phyloP scores from a whole-genome alignment of 1,139 yeast species.

The Suhomyces choctaworum region DNA sequence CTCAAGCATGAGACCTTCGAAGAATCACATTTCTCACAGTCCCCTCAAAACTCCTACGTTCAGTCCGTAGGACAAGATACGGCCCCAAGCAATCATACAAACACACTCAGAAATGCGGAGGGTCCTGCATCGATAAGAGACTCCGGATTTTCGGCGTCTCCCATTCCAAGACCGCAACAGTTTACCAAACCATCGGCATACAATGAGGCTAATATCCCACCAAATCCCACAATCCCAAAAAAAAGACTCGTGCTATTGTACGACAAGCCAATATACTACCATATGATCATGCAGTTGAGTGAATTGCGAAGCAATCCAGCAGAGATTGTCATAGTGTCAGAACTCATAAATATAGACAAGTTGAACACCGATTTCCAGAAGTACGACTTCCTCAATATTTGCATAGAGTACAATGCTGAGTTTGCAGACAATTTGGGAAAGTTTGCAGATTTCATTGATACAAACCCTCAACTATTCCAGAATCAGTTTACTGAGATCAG shows the following conservation, averaged over 20 bases:
- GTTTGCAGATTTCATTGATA: slow-evolving; percentile 25
- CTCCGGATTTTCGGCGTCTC: too few relatives aligned
- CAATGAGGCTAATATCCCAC: not conserved
- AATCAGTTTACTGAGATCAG: slow-evolving; percentile 26
- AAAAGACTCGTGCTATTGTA: slow-evolving; percentile 32
- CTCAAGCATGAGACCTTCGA: too few relatives aligned
- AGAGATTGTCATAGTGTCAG: slow-evolving; percentile 25
- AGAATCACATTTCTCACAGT: too few relatives aligned
- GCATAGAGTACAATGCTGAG: slow-evolving; percentile 36
- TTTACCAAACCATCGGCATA: not conserved
- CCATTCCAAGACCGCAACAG: not conserved
- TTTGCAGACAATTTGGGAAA: slow-evolving; percentile 27
- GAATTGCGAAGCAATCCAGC: slow-evolving; percentile 24
- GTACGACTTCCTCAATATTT: slow-evolving; percentile 33
- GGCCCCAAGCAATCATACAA: too few relatives aligned
- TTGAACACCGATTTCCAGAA: slow-evolving; percentile 15
- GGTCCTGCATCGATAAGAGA: too few relatives aligned
- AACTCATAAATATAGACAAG: slow-evolving; percentile 20
- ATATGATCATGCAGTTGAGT: slow-evolving; percentile 29
- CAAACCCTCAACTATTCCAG: slow-evolving; percentile 16
- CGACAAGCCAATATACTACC: slow-evolving; percentile 34
- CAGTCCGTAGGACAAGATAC: too few relatives aligned
- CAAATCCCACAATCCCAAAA: slow-evolving; percentile 9
- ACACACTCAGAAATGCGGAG: too few relatives aligned
- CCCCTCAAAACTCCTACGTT: too few relatives aligned